These are phyloP conservation scores for Malus hybrid DNA, from an alignment of 331 rosid species.

Conservation along the genomic window DNA sequence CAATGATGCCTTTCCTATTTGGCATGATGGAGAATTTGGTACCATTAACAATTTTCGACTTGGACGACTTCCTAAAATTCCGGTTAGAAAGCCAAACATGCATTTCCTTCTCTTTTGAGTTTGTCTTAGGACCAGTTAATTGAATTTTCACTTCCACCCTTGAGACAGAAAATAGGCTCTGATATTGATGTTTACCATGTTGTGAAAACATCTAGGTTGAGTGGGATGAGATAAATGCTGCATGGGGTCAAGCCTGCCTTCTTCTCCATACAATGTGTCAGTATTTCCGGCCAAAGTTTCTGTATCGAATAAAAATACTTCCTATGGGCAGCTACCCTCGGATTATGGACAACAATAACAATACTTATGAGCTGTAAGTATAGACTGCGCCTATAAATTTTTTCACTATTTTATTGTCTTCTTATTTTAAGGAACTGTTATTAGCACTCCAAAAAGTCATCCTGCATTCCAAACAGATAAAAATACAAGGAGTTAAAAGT, in stretches of 20 bases:
- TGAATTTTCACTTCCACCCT: neutral
- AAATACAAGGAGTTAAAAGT: neutral
- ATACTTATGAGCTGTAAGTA: constrained; percentile 82
- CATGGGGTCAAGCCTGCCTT: constrained; percentile 99
- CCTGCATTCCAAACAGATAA: neutral
- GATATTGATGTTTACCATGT: constrained; percentile 15
- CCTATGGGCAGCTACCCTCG: constrained; percentile 99
- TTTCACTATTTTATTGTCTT: neutral
- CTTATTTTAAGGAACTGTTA: neutral
- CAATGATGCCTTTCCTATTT: constrained; percentile 92
- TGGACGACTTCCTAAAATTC: constrained; percentile 94
- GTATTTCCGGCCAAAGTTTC: constrained; percentile 82
- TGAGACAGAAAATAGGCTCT: neutral
- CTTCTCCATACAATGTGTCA: constrained; percentile 99
- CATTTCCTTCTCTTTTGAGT: constrained; percentile 7
- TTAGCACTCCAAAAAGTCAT: neutral
- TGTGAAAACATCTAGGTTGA: constrained; percentile 55
- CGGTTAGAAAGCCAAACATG: constrained; percentile 43
- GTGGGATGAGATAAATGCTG: constrained; percentile 99
- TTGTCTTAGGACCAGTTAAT: constrained; percentile 5
- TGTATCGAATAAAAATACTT: constrained; percentile 85
- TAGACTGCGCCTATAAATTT: neutral
- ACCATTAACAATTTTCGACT: constrained; percentile 94
- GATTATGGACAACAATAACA: constrained; percentile 66
- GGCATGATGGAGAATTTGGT: constrained; percentile 96